A percentile compares a stretch with the other conserved stretches of the same genome.
Conservation (phyloP, 305 asterid genomes). For the Andrographis paniculata region DNA sequence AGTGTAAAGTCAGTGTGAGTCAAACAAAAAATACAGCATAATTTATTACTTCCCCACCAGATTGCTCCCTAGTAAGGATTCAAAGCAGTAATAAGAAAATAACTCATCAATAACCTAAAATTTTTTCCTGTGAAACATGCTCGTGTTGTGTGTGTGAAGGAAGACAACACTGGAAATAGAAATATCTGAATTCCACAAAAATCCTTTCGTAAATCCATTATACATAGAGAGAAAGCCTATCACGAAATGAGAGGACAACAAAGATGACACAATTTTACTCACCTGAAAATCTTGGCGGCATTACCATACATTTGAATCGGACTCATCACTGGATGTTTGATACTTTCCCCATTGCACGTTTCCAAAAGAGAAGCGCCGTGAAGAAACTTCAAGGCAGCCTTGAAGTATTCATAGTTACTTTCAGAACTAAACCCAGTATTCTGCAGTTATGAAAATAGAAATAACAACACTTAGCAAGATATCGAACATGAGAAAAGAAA, state of each 20-base stretch:
- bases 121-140: not conserved
- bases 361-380: conserved; percentile 82
- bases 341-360: conserved; percentile 37
- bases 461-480: conserved; percentile 12
- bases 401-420: conserved; percentile 64
- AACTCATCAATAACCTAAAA: not conserved
- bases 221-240: conserved; percentile 1
- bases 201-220: no score
- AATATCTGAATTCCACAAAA: not conserved
- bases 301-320: conserved; percentile 53
- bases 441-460: conserved; percentile 34
- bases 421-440: conserved; percentile 64
- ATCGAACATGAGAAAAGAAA: conserved; percentile 6
- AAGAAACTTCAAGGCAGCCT: conserved; percentile 80
- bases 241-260: conserved; percentile 8
- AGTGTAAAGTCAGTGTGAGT: conserved; percentile 19
- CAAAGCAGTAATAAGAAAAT: conserved; percentile 1
- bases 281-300: conserved; percentile 85
- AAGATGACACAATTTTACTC: conserved; percentile 23
- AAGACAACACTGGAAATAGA: not conserved
- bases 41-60: not conserved
- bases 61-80: conserved; percentile 9
- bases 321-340: conserved; percentile 48
- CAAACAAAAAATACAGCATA: conserved; percentile 14
- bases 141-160: not conserved